Base-by-base conservation (phyloP, 352 stramenopile species). In the Phytophthora sp. region DNA sequence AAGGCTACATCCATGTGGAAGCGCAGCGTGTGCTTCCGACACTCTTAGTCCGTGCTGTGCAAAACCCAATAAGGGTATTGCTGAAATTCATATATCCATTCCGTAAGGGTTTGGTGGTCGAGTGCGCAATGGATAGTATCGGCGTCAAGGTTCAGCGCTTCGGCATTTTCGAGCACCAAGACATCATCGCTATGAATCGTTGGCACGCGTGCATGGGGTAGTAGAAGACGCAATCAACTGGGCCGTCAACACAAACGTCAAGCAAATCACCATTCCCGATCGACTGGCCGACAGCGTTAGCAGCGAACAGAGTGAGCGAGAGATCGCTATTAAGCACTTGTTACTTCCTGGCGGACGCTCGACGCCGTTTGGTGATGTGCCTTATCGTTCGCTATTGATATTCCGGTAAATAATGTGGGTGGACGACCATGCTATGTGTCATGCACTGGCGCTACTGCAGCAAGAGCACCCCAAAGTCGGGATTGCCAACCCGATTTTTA, bases 401-500 rank as follows among this genome's bases (percentile, higher is more conserved):
- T 18, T 54, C 8, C 45, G 45, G 7, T 6, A 6, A 35, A 53
- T 38, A 6, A 3, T 13, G 27, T 54, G 46, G 46, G n/a, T 29
- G 1, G 27, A 38, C 12, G 26, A 39, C 7, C 13, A 4, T 55
- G n/a, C 29, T 41, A 44, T 44, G 18, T n/a, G 29, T 2, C 47
- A 55, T 27, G 47, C 11, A 2, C 7, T 55, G 3, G 47, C 5
- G 47, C 47, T 55, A 41, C 30, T 55, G 2, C 4, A 31, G 6
- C 30, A 12, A 16, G 47, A 55, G 15, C 9, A 55, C 13, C 20
- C 47, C 8, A 30, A 44, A 1, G 13, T 55, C 12, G 47, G 27
- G 6, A 42, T 53, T 4, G 26, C 57, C 18, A 55, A 64, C 35
- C 45, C 46, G 16, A 55, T 42, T 21, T 55, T 42, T 27, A 21